phyloP scores from a whole-genome alignment of 495 filamentous ascomycete species.

The Daldinia vernicosa region DNA sequence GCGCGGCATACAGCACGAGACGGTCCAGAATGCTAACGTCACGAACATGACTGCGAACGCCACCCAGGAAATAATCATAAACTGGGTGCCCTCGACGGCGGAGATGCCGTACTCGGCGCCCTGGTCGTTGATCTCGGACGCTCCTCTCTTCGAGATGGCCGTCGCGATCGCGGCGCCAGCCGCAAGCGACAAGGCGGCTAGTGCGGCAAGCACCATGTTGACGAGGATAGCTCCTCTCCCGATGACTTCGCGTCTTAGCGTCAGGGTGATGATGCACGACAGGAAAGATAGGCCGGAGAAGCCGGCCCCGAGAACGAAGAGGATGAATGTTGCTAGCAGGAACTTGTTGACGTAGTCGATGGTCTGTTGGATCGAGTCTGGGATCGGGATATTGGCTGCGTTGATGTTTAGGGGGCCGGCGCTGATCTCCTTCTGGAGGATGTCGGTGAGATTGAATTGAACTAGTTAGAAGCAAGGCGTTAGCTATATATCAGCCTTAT shows the following conservation, averaged over 20 bases:
- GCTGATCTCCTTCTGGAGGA: slow-evolving; percentile 63
- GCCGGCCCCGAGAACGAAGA: slow-evolving; percentile 71
- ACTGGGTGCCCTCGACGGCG: slow-evolving; percentile 45
- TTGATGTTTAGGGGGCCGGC: slow-evolving; percentile 58
- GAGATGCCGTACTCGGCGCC: slow-evolving; percentile 48
- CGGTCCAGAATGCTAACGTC: slow-evolving; percentile 65
- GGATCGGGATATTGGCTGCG: slow-evolving; percentile 67
- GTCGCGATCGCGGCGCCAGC: slow-evolving; percentile 48
- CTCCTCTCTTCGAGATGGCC: slow-evolving; percentile 44
- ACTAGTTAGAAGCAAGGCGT: slow-evolving; percentile 43
- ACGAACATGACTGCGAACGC: slow-evolving; percentile 68
- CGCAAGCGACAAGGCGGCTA: slow-evolving; percentile 41
- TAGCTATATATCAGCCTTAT: slow-evolving; percentile 1
- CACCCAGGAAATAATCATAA: slow-evolving; percentile 66
- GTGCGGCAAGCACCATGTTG: slow-evolving; percentile 50
- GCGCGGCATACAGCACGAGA: slow-evolving; percentile 60
- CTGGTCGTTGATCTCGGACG: slow-evolving; percentile 43
- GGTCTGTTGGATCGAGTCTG: slow-evolving; percentile 66
- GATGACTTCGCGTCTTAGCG: slow-evolving; percentile 45
- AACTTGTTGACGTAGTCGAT: slow-evolving; percentile 61
- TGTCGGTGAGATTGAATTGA: slow-evolving; percentile 67
- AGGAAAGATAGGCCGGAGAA: slow-evolving; percentile 66
- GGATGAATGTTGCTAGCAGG: slow-evolving; percentile 65
- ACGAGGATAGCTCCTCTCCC: slow-evolving; percentile 52
- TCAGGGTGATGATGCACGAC: slow-evolving; percentile 54